A percentile compares a stretch with the other conserved stretches of the same genome.
These are phyloP conservation scores for Rubia peregrina DNA, from an alignment of 305 asterid species.

Conservation along the genomic window DNA sequence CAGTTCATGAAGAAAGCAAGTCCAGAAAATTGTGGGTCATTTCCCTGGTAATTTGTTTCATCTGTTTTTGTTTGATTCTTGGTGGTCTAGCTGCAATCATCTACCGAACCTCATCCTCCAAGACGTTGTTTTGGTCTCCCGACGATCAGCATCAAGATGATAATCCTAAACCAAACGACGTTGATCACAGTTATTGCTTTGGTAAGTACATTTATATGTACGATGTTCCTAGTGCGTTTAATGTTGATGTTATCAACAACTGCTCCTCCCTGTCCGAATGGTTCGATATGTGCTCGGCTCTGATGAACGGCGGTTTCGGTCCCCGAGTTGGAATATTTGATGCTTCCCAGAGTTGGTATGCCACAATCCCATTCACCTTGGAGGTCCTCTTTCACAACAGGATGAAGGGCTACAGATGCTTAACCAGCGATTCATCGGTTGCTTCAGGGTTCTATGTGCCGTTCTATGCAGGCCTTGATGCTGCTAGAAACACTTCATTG, in stretches of 20 bases:
- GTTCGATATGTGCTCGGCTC: constrained; percentile 58
- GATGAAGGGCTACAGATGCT: constrained; percentile 59
- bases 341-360: constrained; percentile 38
- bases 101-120: neutral
- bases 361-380: constrained; percentile 56
- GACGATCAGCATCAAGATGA: neutral
- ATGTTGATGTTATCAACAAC: constrained; percentile 39
- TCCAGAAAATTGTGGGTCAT: neutral
- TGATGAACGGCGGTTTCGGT: constrained; percentile 59
- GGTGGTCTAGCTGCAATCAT: neutral
- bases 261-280: constrained; percentile 49
- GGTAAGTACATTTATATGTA: constrained; percentile 59
- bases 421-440: constrained; percentile 48
- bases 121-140: neutral
- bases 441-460: constrained; percentile 65
- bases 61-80: neutral
- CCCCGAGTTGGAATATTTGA: constrained; percentile 16
- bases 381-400: constrained; percentile 61
- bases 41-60: neutral
- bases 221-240: constrained; percentile 45
- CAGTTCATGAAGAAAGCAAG: neutral
- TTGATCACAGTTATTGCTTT: constrained; percentile 19
- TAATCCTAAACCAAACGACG: neutral
- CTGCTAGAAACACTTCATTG: constrained; percentile 31
- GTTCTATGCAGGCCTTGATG: constrained; percentile 68